Base-by-base conservation (phyloP, 2,329 filamentous ascomycete genomes). In the Clarireedia paspali region DNA sequence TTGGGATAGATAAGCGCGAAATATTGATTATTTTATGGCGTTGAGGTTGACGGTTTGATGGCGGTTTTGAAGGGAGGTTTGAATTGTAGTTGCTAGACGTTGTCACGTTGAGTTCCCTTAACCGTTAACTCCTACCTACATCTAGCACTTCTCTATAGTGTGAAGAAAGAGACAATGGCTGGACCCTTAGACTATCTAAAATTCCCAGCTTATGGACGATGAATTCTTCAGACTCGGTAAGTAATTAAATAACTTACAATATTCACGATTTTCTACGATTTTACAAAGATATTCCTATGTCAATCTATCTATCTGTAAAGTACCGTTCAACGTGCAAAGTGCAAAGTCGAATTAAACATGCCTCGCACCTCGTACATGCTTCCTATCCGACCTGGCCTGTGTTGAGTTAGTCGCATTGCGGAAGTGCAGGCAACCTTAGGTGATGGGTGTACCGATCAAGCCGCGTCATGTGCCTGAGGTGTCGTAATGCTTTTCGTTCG, bases 81-180 rank as follows among this genome's bases (percentile, higher is more conserved):
- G 53, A 49, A 36, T 55, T 55, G 47, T 55, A 47, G 53, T 55
- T 55, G 53, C 40, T 50, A 42, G 47, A 55, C 53, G 53, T 55
- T 50, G 53, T 55, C 46, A 46, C 17, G 42, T 23, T 23, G 48
- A 36, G 39, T 55, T 55, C 39, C 53, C 53, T 55, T 55, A 55
- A 46, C 44, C 47, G 39, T 20, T 42, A n/a, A n/a, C 39, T 42
- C 30, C 39, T 42, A n/a, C 39, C 17, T 45, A 54, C 38, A 48
- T 54, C 51, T 40, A 53, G 51, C 51, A 40, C n/a, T 48, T 17
- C 38, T n/a, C 34, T 54, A 54, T 30, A 48, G 51, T 49, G 17
- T 49, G 15, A 45, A 49, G 39, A 42, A 42, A 40, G 48, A 36
- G 53, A 55, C 53, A 50, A 50, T 55, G 53, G 42, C 44, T 39